Percentiles rank a stretch among this genome's conserved stretches.
These are phyloP conservation scores for Candida railenensis DNA, from an alignment of 805 yeast species.

Conservation along the genomic window DNA sequence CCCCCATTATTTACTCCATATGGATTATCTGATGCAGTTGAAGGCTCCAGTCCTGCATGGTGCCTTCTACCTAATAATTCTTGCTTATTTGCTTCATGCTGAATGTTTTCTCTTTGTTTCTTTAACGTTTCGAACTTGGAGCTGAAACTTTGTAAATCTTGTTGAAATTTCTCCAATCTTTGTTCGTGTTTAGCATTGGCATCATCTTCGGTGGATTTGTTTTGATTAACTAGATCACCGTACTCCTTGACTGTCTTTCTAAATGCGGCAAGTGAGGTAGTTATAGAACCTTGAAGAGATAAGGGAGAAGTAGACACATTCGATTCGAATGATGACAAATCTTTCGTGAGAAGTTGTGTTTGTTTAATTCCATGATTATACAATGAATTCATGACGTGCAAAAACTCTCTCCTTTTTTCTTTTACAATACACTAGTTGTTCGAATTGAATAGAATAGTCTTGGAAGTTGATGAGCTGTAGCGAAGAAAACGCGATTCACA, in stretches of 20 bases:
- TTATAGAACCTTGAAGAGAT: slow-evolving; percentile 72
- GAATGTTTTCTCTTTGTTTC: slow-evolving; percentile 51
- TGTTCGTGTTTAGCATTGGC: slow-evolving; percentile 51
- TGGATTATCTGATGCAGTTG: slow-evolving; percentile 48
- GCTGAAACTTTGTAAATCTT: slow-evolving; percentile 45
- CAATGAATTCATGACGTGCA: slow-evolving; percentile 60
- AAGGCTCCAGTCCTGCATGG: slow-evolving; percentile 18
- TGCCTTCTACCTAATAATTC: slow-evolving; percentile 57
- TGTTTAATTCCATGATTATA: slow-evolving; percentile 91
- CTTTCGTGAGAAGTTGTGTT: slow-evolving; percentile 68
- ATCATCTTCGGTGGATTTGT: slow-evolving; percentile 50
- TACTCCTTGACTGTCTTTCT: slow-evolving; percentile 75
- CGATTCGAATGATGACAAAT: slow-evolving; percentile 63
- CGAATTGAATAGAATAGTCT: not conserved
- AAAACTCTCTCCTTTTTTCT: not conserved
- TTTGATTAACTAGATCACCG: slow-evolving; percentile 56
- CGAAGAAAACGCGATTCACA: too few relatives aligned
- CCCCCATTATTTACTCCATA: slow-evolving; percentile 30
- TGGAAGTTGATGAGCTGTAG: not conserved
- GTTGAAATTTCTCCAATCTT: slow-evolving; percentile 58
- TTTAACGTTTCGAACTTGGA: slow-evolving; percentile 54
- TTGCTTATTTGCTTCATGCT: slow-evolving; percentile 46
- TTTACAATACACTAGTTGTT: too few relatives aligned
- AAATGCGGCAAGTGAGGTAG: slow-evolving; percentile 77
- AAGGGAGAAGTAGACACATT: slow-evolving; percentile 69